phyloP scores from a whole-genome alignment of 495 filamentous ascomycete species.

The Hamigera avellanea region DNA sequence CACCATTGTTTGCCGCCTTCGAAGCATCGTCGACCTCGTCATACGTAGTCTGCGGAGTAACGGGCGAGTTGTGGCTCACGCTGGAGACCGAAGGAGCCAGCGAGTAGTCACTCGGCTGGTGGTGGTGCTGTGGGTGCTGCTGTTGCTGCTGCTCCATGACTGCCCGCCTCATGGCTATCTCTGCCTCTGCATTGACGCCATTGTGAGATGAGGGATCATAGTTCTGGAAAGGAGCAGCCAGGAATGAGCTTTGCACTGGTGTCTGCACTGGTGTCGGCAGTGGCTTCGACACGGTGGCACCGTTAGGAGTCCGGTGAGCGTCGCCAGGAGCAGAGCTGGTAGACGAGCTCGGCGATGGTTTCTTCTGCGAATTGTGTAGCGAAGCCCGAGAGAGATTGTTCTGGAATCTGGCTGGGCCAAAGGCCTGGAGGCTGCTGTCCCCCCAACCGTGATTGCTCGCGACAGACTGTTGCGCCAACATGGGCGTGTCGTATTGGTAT shows the following conservation, averaged over 20 bases:
- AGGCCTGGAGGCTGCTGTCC: slow-evolving; percentile 29
- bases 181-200: slow-evolving; percentile 30
- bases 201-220: slow-evolving; percentile 31
- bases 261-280: slow-evolving; percentile 37
- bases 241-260: slow-evolving; percentile 30
- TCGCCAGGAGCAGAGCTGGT: slow-evolving; percentile 21
- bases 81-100: slow-evolving; percentile 43
- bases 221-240: slow-evolving; percentile 35
- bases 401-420: slow-evolving; percentile 26
- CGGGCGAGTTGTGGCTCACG: slow-evolving; percentile 42
- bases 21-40: slow-evolving; percentile 42
- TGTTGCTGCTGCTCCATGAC: slow-evolving; percentile 41
- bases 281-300: slow-evolving; percentile 27
- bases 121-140: slow-evolving; percentile 15
- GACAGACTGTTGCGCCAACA: slow-evolving; percentile 32
- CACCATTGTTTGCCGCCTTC: slow-evolving; percentile 36
- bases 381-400: slow-evolving; percentile 12
- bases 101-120: slow-evolving; percentile 31
- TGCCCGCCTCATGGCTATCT: slow-evolving; percentile 43
- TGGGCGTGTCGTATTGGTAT: slow-evolving; percentile 16
- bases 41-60: slow-evolving; percentile 42
- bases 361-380: slow-evolving; percentile 19
- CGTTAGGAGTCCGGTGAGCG: slow-evolving; percentile 22
- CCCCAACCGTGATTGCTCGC: slow-evolving; percentile 31
- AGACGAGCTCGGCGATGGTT: slow-evolving; percentile 21